Base-by-base conservation (phyloP, 2,329 filamentous ascomycete genomes). In the Epichloe scottii region DNA sequence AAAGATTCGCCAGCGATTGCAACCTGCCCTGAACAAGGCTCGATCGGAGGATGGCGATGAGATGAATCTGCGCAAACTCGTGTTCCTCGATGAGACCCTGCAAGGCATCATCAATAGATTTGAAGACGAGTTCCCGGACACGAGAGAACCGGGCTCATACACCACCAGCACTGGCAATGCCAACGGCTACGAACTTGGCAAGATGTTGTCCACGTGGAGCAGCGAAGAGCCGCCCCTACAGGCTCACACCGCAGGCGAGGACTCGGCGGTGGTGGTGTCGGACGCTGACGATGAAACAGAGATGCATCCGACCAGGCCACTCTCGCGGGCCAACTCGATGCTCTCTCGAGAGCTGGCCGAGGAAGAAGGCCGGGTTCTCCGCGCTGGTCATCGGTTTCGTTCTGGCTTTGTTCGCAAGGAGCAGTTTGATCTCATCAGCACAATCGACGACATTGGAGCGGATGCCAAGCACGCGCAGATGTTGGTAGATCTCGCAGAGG, bases 121-220 rank as follows among this genome's bases (percentile, higher is more conserved):
- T 63, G 93, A 97, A 66, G 87, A 95, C 63, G 91, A 97, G 66
- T 97, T 89, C 60, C 93, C 93, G 0, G 91, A 97, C 63, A 94
- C 87, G 0, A 82, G 88, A 37, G 72, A 60, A 60, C 44, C 58
- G 10, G 46, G 37, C 7, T 19, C 51, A 11, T 42, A 39, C 15
- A 14, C 30, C 11, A 7, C 15, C 15, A 11, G 42, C 8, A n/a
- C 42, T 6, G 17, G 19, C 12, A 15, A 48, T 7, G 40, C 1
- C n/a, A 3, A 39, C 19, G n/a, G 45, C 21, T 33, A 33, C 15
- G 34, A 30, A 11, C 41, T 43, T 3, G 30, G 15, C 48, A 53
- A 53, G 41, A 23, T 21, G 7, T 40, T 19, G 11, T 45, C 40
- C 3, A 34, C 59, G 47, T 34, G 54, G 26, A 43, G 33, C 46